phyloP scores from a whole-genome alignment of 768 basidiomycete species.

The Rhizopogon vulgaris region DNA sequence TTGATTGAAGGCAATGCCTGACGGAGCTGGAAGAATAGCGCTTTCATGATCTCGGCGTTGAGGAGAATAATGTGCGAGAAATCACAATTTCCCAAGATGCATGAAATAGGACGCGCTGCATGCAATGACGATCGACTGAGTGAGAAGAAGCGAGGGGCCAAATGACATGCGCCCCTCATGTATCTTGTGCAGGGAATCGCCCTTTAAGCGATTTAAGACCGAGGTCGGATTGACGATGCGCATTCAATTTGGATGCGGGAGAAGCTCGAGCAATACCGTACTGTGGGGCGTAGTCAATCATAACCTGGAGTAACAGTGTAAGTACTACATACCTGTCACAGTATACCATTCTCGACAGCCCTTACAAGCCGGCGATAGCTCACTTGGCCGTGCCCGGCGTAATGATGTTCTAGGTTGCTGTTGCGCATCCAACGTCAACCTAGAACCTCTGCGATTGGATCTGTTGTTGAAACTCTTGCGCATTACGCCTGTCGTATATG shows the following conservation, averaged over 20 bases:
- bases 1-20: conserved; percentile 21
- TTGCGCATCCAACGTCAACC: not conserved
- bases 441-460: not conserved
- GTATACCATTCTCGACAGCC: not conserved
- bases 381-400: not conserved
- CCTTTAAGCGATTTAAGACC: conserved; percentile 19
- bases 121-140: conserved; percentile 29
- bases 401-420: not conserved
- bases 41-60: conserved; percentile 25
- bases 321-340: not conserved
- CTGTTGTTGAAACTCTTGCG: not conserved
- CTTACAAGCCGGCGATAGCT: not conserved
- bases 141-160: conserved; percentile 26
- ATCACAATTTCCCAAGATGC: conserved; percentile 15
- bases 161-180: conserved; percentile 29
- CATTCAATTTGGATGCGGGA: not conserved
- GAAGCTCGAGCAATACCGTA: not conserved
- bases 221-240: conserved; percentile 2
- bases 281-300: not conserved
- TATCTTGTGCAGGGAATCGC: conserved; percentile 28
- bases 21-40: conserved; percentile 21
- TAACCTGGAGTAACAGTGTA: not conserved
- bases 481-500: not conserved
- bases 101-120: conserved; percentile 27
- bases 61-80: conserved; percentile 21